phyloP scores from a whole-genome alignment of 1,139 yeast species.

The Saccharomycopsis hybrid region DNA sequence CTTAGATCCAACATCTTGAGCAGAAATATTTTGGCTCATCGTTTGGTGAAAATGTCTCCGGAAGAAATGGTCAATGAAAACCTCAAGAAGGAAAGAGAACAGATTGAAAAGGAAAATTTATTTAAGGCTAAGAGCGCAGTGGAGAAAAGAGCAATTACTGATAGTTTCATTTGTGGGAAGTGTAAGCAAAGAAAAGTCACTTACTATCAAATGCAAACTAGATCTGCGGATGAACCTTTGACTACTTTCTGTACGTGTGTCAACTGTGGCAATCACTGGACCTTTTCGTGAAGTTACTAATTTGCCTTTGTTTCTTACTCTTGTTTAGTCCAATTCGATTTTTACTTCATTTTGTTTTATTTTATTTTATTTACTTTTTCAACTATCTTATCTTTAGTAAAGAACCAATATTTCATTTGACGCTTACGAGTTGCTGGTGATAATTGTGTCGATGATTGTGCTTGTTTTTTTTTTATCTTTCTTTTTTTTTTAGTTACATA shows the following conservation, averaged over 20 bases:
- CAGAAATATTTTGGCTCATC: slow-evolving; percentile 57
- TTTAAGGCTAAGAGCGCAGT: slow-evolving; percentile 99
- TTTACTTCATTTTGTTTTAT: too few relatives aligned
- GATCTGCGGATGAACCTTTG: slow-evolving; percentile 75
- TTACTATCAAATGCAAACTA: slow-evolving; percentile 94
- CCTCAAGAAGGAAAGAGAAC: slow-evolving; percentile 77
- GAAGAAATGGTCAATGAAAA: slow-evolving; percentile 86
- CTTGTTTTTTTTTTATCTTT: too few relatives aligned
- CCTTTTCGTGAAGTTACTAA: slow-evolving; percentile 80
- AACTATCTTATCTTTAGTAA: too few relatives aligned
- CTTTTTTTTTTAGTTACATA: too few relatives aligned
- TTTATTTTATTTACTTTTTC: too few relatives aligned
- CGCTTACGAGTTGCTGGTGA: too few relatives aligned
- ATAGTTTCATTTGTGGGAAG: slow-evolving; percentile 94
- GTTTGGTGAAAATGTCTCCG: slow-evolving; percentile 75
- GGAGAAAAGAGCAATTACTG: slow-evolving; percentile 92
- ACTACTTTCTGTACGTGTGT: slow-evolving; percentile 98
- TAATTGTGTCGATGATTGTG: too few relatives aligned
- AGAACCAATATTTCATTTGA: too few relatives aligned
- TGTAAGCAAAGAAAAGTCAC: slow-evolving; percentile 96
- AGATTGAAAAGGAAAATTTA: slow-evolving; percentile 79
- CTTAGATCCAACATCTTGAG: slow-evolving; percentile 62
- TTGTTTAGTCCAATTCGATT: too few relatives aligned
- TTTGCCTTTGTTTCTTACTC: too few relatives aligned
- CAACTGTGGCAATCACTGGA: slow-evolving; percentile 97